Conservation (phyloP, 805 yeast genomes). For the Ogataea methanolica region DNA sequence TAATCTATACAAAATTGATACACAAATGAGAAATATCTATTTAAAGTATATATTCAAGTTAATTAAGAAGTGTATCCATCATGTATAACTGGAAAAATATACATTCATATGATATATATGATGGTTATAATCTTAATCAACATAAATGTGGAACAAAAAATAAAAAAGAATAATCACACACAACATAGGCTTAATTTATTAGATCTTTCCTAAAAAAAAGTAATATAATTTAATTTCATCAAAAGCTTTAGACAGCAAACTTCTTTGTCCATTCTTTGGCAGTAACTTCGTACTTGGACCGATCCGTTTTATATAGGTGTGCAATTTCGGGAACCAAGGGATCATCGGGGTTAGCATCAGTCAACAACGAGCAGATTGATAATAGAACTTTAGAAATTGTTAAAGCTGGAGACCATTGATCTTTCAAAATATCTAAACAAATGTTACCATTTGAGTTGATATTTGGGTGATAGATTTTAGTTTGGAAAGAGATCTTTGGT, state of each 20-base stretch:
- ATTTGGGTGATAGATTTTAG: conserved; percentile 96
- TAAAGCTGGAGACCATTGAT: conserved; percentile 98
- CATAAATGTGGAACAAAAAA: not conserved
- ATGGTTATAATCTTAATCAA: no score
- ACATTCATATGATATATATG: no score
- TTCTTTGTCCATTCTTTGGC: conserved; percentile 99
- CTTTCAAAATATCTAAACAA: conserved; percentile 94
- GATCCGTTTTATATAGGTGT: conserved; percentile 90
- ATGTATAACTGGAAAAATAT: no score
- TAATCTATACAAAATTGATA: no score
- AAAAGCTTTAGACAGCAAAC: conserved; percentile 68
- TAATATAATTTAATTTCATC: no score
- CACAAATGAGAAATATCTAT: no score
- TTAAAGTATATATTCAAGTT: no score
- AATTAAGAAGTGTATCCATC: no score
- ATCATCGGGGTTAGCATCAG: conserved; percentile 98
- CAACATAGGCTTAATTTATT: not conserved
- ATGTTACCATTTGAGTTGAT: conserved; percentile 94
- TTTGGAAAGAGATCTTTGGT: conserved; percentile 88
- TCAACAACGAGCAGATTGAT: conserved; percentile 90
- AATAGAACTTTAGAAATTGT: conserved; percentile 93
- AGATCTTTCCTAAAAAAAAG: not conserved
- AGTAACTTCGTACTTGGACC: conserved; percentile 90
- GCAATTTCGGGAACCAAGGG: conserved; percentile 99
- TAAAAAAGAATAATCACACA: not conserved